Evolutionary conservation across 331 rosid species (phyloP).

Genomic region (Acacia concinna): DNA sequence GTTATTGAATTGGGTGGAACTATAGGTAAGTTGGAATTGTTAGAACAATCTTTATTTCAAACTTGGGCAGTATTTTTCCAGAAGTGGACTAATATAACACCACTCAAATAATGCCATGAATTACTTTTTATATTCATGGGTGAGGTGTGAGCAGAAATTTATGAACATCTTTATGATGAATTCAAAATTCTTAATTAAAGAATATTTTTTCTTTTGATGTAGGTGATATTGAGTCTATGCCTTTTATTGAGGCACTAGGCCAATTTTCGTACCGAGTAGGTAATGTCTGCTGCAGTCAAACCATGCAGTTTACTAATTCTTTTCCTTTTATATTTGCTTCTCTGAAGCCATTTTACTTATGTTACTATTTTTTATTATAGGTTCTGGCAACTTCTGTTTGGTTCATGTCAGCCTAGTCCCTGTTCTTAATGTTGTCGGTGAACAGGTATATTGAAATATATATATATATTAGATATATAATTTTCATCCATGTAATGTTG

Average conservation of each 20-base stretch:
- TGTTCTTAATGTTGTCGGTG: conserved; percentile 81
- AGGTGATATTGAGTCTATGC: conserved; percentile 95
- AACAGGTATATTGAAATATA: conserved; percentile 58
- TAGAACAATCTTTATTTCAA: background rate
- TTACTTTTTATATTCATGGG: background rate
- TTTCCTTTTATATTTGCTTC: background rate
- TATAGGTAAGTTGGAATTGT: conserved; percentile 50
- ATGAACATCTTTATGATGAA: background rate
- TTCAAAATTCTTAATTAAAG: conserved; percentile 6
- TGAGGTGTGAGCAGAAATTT: conserved; percentile 5
- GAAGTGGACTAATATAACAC: background rate
- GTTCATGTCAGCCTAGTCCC: conserved; percentile 90
- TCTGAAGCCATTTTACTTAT: conserved; percentile 22
- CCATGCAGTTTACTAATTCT: conserved; percentile 5
- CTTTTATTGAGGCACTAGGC: conserved; percentile 83
- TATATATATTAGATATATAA: background rate
- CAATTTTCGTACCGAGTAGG: conserved; percentile 88
- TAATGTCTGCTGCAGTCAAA: conserved; percentile 32
- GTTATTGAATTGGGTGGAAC: conserved; percentile 93
- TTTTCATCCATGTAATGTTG: conserved; percentile 15
- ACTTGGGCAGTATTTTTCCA: background rate
- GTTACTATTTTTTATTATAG: conserved; percentile 35
- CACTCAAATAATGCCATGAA: background rate
- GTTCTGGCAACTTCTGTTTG: conserved; percentile 80
- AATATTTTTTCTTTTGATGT: conserved; percentile 32